Conservation (phyloP, 257 asterid species). For the Fraxinus pennsylvanica region DNA sequence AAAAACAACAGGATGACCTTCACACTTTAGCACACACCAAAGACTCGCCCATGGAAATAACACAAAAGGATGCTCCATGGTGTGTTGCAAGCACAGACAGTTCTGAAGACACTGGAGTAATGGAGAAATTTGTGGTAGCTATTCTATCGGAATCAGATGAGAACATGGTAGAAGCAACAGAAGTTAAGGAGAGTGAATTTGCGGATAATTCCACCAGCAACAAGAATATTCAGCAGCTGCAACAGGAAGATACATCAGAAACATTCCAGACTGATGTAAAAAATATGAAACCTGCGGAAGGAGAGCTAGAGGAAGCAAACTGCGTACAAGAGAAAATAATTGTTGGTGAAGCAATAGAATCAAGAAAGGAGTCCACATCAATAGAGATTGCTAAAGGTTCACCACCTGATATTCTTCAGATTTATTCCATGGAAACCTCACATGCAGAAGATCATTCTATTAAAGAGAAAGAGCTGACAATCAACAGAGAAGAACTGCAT, state of each 20-base stretch:
- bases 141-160: slow-evolving; percentile 28
- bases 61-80: background rate
- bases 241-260: slow-evolving; percentile 21
- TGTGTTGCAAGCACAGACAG: slow-evolving; percentile 13
- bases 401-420: background rate
- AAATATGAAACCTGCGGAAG: background rate
- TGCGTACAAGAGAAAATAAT: slow-evolving; percentile 4
- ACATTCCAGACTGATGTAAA: slow-evolving; percentile 22
- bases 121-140: slow-evolving; percentile 26
- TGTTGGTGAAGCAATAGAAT: background rate
- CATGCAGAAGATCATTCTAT: background rate
- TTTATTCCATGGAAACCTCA: no score
- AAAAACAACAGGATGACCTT: slow-evolving; percentile 18
- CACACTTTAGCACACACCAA: slow-evolving; percentile 20
- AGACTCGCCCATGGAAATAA: background rate
- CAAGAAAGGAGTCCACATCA: background rate
- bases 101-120: slow-evolving; percentile 29
- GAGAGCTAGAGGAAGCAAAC: slow-evolving; percentile 27
- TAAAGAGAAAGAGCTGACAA: background rate
- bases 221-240: slow-evolving; percentile 21
- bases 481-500: background rate
- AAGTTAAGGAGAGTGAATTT: slow-evolving; percentile 19
- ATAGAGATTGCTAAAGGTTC: background rate
- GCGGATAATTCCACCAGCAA: slow-evolving; percentile 18
- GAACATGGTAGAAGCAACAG: slow-evolving; percentile 18